phyloP scores from a whole-genome alignment of 148 eudicot genomes.

The Fagopyrum tataricum region DNA sequence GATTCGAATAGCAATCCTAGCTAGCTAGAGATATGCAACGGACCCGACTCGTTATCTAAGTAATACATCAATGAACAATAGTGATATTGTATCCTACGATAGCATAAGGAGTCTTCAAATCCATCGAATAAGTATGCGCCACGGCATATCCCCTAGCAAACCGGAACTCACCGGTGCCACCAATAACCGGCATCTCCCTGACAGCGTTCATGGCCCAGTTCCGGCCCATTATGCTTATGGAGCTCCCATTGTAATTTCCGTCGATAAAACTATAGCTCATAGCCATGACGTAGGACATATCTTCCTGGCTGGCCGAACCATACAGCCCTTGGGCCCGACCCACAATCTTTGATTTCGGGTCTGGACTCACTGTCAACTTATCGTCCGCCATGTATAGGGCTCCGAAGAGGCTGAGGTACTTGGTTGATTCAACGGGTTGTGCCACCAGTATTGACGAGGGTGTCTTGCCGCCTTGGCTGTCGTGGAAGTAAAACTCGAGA shows the following conservation, averaged over 20 bases:
- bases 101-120: slow-evolving; percentile 25
- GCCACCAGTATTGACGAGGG: slow-evolving; percentile 19
- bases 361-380: slow-evolving; percentile 25
- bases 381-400: slow-evolving; percentile 21
- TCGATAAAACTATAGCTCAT: slow-evolving; percentile 24
- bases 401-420: slow-evolving; percentile 19
- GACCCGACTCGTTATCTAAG: background rate
- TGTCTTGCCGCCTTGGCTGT: slow-evolving; percentile 3
- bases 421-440: slow-evolving; percentile 2
- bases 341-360: slow-evolving; percentile 21
- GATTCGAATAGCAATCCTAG: no score
- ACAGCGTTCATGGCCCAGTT: slow-evolving; percentile 14
- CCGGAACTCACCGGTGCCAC: slow-evolving; percentile 44
- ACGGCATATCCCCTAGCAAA: slow-evolving; percentile 32
- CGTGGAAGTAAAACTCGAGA: slow-evolving; percentile 19
- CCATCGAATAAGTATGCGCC: slow-evolving; percentile 17
- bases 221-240: slow-evolving; percentile 23
- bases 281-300: slow-evolving; percentile 24
- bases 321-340: slow-evolving; percentile 35
- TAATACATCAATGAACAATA: background rate
- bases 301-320: slow-evolving; percentile 20
- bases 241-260: slow-evolving; percentile 39
- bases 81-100: slow-evolving; percentile 26
- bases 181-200: slow-evolving; percentile 36
- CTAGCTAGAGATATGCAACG: no score